Conservation (phyloP, 257 asterid species). For the Petrea volubilis region DNA sequence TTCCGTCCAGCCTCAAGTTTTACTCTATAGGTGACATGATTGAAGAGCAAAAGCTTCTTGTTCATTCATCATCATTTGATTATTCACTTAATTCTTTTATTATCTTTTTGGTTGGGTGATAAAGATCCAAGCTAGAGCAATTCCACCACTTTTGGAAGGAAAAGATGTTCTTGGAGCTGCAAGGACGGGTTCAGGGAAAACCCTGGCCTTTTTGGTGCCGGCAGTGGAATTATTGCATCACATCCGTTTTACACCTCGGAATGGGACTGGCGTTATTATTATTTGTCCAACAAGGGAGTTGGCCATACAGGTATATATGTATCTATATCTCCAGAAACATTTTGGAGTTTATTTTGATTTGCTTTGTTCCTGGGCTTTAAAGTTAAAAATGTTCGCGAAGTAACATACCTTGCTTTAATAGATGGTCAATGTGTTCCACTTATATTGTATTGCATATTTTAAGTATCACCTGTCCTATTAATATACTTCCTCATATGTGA, state of each 20-base stretch:
- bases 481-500: not conserved
- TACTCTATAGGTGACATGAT: not conserved
- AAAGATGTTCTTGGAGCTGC: too few species aligned
- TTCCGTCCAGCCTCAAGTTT: too few species aligned
- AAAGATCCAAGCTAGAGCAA: slow-evolving; percentile 92
- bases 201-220: slow-evolving; percentile 89
- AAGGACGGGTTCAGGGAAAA: slow-evolving; percentile 97
- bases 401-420: too few species aligned
- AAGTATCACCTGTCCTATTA: not conserved
- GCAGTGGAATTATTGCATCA: slow-evolving; percentile 78
- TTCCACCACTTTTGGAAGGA: slow-evolving; percentile 84
- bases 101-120: slow-evolving; percentile 12
- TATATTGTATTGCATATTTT: not conserved
- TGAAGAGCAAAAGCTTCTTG: not conserved
- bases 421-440: too few species aligned
- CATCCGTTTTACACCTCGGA: slow-evolving; percentile 58
- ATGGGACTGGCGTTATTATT: slow-evolving; percentile 93
- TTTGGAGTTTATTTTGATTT: too few species aligned
- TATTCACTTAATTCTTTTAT: too few species aligned
- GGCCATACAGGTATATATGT: slow-evolving; percentile 72
- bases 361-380: too few species aligned
- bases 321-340: not conserved
- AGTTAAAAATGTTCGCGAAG: too few species aligned
- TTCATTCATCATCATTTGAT: not conserved
- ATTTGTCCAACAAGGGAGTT: too few species aligned